phyloP scores from a whole-genome alignment of 208 protist species.

The Leishmania aethiopica region DNA sequence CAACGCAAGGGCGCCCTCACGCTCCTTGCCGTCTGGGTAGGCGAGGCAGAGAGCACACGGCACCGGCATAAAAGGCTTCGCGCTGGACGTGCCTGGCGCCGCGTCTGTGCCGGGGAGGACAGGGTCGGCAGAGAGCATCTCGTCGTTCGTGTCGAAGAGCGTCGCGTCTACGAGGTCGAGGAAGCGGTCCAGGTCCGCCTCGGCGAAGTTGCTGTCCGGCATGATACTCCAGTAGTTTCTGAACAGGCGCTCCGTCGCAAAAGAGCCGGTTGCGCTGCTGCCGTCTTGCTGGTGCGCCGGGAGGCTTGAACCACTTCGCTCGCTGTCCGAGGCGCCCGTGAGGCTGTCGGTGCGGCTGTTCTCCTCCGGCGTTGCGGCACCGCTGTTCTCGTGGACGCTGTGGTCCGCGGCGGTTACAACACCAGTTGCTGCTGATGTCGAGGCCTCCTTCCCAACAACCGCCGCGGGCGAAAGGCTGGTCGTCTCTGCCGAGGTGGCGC shows the following conservation, averaged over 20 bases:
- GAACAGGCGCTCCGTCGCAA: slow-evolving; percentile 10
- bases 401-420: background rate
- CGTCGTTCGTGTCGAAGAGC: slow-evolving; percentile 65
- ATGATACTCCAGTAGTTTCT: slow-evolving; percentile 61
- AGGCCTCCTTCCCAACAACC: background rate
- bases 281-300: background rate
- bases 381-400: background rate
- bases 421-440: background rate
- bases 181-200: slow-evolving; percentile 75
- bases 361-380: background rate
- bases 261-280: background rate
- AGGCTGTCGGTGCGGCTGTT: background rate
- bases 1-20: slow-evolving; percentile 60
- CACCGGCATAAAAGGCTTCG: slow-evolving; percentile 51
- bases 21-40: slow-evolving; percentile 74
- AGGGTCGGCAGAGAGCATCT: slow-evolving; percentile 46
- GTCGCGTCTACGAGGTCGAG: slow-evolving; percentile 59
- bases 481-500: background rate
- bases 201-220: slow-evolving; percentile 63
- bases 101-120: slow-evolving; percentile 12
- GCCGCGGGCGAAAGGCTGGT: background rate
- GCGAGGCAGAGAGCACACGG: slow-evolving; percentile 84
- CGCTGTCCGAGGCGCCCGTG: background rate
- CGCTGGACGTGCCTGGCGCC: background rate
- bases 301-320: background rate